Percentiles rank a stretch among this genome's conserved stretches.
These are phyloP conservation scores for Starmera caribaea DNA, from an alignment of 805 yeast species.

Conservation along the genomic window DNA sequence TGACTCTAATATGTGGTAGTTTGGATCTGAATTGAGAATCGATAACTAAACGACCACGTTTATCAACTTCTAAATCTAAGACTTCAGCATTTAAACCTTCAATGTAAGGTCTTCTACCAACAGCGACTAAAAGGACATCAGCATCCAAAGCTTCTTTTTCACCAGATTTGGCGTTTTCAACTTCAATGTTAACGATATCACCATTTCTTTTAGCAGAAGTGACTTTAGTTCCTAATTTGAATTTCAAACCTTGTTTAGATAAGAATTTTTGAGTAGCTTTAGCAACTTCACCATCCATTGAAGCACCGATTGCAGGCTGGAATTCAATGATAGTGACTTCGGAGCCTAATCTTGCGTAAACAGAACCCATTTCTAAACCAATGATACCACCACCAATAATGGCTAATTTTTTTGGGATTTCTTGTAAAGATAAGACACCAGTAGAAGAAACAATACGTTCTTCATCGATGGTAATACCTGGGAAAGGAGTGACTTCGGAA, in stretches of 20 bases:
- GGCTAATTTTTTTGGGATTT: slow-evolving; percentile 85
- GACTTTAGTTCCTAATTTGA: slow-evolving; percentile 90
- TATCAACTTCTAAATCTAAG: slow-evolving; percentile 84
- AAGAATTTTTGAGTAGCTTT: slow-evolving; percentile 82
- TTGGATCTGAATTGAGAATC: slow-evolving; percentile 91
- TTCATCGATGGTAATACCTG: slow-evolving; percentile 93
- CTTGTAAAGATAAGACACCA: slow-evolving; percentile 76
- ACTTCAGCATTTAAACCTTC: slow-evolving; percentile 83
- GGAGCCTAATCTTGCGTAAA: slow-evolving; percentile 89
- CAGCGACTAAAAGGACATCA: slow-evolving; percentile 91
- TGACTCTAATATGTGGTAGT: slow-evolving; percentile 87
- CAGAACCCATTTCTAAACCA: slow-evolving; percentile 99
- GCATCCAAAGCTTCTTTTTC: slow-evolving; percentile 72
- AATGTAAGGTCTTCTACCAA: slow-evolving; percentile 97
- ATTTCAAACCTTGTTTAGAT: slow-evolving; percentile 90
- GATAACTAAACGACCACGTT: slow-evolving; percentile 87
- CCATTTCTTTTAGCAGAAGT: slow-evolving; percentile 80
- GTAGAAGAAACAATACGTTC: slow-evolving; percentile 95
- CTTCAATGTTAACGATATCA: slow-evolving; percentile 76
- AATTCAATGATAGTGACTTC: slow-evolving; percentile 93
- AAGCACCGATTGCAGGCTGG: slow-evolving; percentile 89
- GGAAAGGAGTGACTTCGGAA: slow-evolving; percentile 97
- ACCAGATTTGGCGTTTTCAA: slow-evolving; percentile 84
- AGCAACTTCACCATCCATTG: slow-evolving; percentile 95
- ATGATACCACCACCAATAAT: slow-evolving; percentile 99